Base-by-base conservation (phyloP, 2,329 filamentous ascomycete genomes). In the Nemania abortiva region DNA sequence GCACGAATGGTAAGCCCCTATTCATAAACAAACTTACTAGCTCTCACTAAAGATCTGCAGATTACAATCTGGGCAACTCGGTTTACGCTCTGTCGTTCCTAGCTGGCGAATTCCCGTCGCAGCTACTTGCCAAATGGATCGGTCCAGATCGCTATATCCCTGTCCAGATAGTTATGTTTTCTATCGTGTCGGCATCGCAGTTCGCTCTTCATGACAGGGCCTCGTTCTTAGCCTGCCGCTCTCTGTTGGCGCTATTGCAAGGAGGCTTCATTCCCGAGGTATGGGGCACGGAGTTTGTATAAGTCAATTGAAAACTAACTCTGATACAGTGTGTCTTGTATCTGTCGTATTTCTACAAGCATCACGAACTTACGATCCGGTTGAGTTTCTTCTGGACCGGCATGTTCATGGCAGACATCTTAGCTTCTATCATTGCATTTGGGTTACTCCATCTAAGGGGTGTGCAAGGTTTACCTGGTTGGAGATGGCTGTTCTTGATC, bases 91-190 rank as follows among this genome's bases (percentile, higher is more conserved):
- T 87, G 5, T 84, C 82, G 0, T 89, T 89, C 71, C 78, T 89
- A 1, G 81, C 82, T 15, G 87, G 88, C 0, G 88, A 90, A 74
- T 79, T 90, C 3, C 89, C 88, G 0, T 89, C 88, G 0, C 88
- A 90, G 73, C 80, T 90, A 6, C 76, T 90, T 13, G 85, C 83
- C 52, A 90, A 90, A 75, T 85, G 84, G 77, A 75, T 78, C 1
- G 76, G 76, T 6, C 75, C 76, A 6, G 76, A 78, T 62, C 72
- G 76, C 49, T 78, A 75, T 70, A 77, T 77, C 29, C 76, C 76
- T 20, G 69, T 63, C 13, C 76, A 78, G 52, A 77, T 78, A 34
- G 52, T 76, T 1, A 64, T 78, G 6, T 77, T 77, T 58, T 77
- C 75, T 1, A 64, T 74, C 9, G 76, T 77, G 0, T 75, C 74